Conservation (phyloP, 108 stramenopile species). For the Mayamaea pseudoterrestris region DNA sequence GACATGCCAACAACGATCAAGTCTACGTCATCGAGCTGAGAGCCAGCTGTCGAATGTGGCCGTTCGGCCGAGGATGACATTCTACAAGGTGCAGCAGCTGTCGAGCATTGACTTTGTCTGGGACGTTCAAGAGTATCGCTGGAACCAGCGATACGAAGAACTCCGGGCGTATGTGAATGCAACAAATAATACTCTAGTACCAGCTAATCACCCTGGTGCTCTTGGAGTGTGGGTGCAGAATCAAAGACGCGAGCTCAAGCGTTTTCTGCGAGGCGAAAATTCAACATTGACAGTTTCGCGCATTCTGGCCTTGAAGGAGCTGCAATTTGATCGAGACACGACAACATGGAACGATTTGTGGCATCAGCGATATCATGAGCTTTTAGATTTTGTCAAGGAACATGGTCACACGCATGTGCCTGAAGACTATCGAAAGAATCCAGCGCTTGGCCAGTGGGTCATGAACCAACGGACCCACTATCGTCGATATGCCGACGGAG, state of each 20-base stretch:
- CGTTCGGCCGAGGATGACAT: background rate
- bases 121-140: conserved; percentile 16
- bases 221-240: conserved; percentile 27
- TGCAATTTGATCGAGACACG: too few species aligned
- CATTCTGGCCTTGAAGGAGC: conserved; percentile 12
- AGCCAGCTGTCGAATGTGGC: background rate
- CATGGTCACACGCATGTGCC: conserved; percentile 36
- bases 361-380: conserved; percentile 18
- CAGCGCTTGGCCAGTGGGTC: conserved; percentile 31
- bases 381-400: conserved; percentile 13
- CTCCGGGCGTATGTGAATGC: conserved; percentile 10
- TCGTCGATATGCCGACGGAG: conserved; percentile 14
- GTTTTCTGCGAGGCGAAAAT: conserved; percentile 1
- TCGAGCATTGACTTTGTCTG: conserved; percentile 8
- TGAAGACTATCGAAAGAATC: conserved; percentile 20
- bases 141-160: conserved; percentile 28
- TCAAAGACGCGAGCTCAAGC: conserved; percentile 24
- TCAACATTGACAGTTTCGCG: conserved; percentile 18
- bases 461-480: conserved; percentile 39
- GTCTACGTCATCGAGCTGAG: background rate
- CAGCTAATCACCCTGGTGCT: conserved; percentile 3
- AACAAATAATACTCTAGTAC: conserved; percentile 21
- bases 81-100: background rate
- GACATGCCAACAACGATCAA: background rate
- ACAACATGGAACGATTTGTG: conserved; percentile 17